These are phyloP conservation scores for Naganishia kalamii DNA, from an alignment of 768 basidiomycete species.

Conservation along the genomic window DNA sequence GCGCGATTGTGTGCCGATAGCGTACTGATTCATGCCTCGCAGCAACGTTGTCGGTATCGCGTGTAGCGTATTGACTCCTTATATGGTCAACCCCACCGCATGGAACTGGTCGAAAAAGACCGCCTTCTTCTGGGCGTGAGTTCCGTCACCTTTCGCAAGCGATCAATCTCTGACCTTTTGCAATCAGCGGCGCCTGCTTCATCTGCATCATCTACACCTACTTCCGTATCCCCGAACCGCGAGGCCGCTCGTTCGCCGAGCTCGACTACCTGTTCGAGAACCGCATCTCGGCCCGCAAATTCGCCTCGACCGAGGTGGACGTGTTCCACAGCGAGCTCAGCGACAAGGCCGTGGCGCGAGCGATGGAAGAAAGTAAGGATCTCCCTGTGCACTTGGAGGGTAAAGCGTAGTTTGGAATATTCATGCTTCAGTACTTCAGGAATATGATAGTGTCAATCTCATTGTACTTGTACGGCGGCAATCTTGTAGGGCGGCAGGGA, in stretches of 20 bases:
- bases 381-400: constrained; percentile 19
- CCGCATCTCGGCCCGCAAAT: constrained; percentile 37
- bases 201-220: constrained; percentile 22
- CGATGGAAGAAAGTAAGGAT: constrained; percentile 21
- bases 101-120: constrained; percentile 31
- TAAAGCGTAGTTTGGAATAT: constrained; percentile 10
- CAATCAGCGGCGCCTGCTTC: constrained; percentile 2
- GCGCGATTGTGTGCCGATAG: no score
- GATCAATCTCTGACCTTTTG: neutral
- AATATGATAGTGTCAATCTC: neutral
- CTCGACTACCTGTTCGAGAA: constrained; percentile 37
- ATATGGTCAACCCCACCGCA: constrained; percentile 23
- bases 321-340: constrained; percentile 16
- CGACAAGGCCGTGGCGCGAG: constrained; percentile 10
- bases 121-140: constrained; percentile 28
- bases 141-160: neutral
- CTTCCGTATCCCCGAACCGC: constrained; percentile 23
- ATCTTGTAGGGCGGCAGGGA: neutral
- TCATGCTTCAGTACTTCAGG: constrained; percentile 4
- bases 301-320: constrained; percentile 22
- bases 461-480: neutral
- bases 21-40: neutral
- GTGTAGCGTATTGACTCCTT: constrained; percentile 20
- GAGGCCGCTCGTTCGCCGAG: constrained; percentile 19
- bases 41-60: constrained; percentile 21